Evolutionary conservation across 1,284 basidiomycete genomes (phyloP).

Genomic region (Moniliophthora roreri): DNA sequence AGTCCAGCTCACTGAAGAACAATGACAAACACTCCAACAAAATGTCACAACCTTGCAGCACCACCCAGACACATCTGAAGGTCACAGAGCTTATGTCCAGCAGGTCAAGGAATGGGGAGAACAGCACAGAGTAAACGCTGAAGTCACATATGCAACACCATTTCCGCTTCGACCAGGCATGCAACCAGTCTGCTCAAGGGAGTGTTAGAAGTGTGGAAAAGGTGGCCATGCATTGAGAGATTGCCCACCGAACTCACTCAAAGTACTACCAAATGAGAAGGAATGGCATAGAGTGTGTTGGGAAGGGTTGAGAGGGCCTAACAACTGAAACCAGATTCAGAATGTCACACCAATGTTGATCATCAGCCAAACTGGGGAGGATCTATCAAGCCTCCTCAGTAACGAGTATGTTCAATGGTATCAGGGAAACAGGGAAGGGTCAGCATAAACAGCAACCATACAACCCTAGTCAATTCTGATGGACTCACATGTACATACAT

Average conservation of each 20-base stretch:
- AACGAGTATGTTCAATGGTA: no score
- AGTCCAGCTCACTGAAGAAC: not conserved
- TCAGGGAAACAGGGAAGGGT: slow-evolving; percentile 6
- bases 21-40: not conserved
- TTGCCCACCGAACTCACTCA: not conserved
- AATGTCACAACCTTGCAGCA: not conserved
- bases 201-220: slow-evolving; percentile 9
- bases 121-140: not conserved
- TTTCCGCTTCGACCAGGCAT: slow-evolving; percentile 3
- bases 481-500: not conserved
- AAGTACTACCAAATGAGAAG: not conserved
- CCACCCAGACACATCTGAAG: slow-evolving; percentile 3
- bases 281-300: no score
- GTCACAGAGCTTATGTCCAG: not conserved
- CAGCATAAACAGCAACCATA: slow-evolving; percentile 1
- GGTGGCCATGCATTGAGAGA: not conserved
- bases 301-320: no score
- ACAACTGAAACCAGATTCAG: no score
- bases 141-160: not conserved
- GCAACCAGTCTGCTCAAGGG: not conserved
- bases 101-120: not conserved
- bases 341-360: no score
- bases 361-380: not conserved
- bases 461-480: not conserved
- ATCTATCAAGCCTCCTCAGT: no score